These are phyloP conservation scores for Neonectria magnoliae DNA, from an alignment of 2,329 filamentous ascomycete species.

Conservation along the genomic window DNA sequence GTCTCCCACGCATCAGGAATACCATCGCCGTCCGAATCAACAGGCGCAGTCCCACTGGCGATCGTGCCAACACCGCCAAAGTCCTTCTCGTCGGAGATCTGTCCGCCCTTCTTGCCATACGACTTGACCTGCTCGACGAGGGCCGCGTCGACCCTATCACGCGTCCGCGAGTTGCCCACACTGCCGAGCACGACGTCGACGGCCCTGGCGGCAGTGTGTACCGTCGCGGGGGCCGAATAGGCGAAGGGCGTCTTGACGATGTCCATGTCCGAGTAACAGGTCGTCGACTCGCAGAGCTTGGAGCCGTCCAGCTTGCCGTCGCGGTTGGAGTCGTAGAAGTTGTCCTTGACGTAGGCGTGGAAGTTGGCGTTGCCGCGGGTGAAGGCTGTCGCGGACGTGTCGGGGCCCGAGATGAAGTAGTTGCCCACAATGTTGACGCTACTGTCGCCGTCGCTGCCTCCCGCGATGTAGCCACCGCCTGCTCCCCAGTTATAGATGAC, in stretches of 20 bases:
- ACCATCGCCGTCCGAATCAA: constrained; percentile 59
- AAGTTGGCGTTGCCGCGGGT: constrained; percentile 65
- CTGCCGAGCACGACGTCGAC: constrained; percentile 51
- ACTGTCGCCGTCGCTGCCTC: constrained; percentile 57
- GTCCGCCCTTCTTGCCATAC: constrained; percentile 55
- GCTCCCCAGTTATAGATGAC: constrained; percentile 66
- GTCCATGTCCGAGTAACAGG: constrained; percentile 59
- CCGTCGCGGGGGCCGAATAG: constrained; percentile 55
- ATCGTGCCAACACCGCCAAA: constrained; percentile 54
- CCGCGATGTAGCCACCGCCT: constrained; percentile 64
- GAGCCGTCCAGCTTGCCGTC: constrained; percentile 61
- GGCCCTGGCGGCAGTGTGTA: constrained; percentile 52
- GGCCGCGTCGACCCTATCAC: constrained; percentile 55
- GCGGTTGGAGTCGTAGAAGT: constrained; percentile 61
- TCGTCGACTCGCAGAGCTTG: constrained; percentile 52
- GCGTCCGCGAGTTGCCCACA: constrained; percentile 55
- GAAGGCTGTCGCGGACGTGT: constrained; percentile 60
- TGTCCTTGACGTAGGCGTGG: constrained; percentile 62
- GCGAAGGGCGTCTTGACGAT: constrained; percentile 52
- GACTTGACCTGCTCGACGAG: constrained; percentile 56
- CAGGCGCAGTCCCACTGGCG: constrained; percentile 49
- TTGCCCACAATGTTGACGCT: constrained; percentile 65
- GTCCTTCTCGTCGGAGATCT: constrained; percentile 58
- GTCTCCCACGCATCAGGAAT: constrained; percentile 61
- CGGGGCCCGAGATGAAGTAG: constrained; percentile 66